Percentiles rank a stretch among this genome's conserved stretches.
Conservation (phyloP, 768 basidiomycete species). For the Leccinum uliginosum region DNA sequence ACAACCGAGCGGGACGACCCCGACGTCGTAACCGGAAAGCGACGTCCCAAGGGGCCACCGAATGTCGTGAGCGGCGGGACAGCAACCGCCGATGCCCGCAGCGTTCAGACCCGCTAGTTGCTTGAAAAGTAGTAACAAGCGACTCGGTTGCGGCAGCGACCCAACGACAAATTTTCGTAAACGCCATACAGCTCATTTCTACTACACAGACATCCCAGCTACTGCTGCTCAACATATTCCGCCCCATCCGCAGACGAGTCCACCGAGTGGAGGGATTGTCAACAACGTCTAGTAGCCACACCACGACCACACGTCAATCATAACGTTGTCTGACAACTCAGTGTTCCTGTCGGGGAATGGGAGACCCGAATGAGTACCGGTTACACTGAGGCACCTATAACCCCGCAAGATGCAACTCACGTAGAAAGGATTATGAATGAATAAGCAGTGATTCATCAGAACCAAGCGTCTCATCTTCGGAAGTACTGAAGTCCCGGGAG, state of each 20-base stretch:
- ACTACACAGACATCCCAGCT: conserved; percentile 9
- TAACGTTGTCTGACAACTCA: conserved; percentile 5
- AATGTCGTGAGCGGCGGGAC: conserved; percentile 22
- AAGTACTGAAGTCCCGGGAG: background rate
- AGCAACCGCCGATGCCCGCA: conserved; percentile 12
- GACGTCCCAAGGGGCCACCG: conserved; percentile 13
- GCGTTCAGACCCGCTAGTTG: conserved; percentile 18
- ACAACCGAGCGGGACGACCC: conserved; percentile 15
- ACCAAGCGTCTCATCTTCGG: background rate
- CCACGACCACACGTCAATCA: conserved; percentile 7
- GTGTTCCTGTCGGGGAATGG: background rate
- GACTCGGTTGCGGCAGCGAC: conserved; percentile 17
- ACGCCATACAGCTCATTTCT: conserved; percentile 8
- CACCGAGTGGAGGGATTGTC: background rate
- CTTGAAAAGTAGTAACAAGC: conserved; percentile 16
- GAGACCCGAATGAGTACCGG: background rate
- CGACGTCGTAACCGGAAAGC: conserved; percentile 18
- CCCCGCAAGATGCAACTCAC: conserved; percentile 9
- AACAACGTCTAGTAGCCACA: background rate
- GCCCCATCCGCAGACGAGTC: background rate
- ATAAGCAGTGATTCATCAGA: conserved; percentile 1
- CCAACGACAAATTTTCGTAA: conserved; percentile 24
- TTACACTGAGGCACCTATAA: background rate
- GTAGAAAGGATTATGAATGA: conserved; percentile 5
- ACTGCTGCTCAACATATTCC: conserved; percentile 11